phyloP scores from a whole-genome alignment of 345 rosid species.

The Zanthoxylum bungeanum region DNA sequence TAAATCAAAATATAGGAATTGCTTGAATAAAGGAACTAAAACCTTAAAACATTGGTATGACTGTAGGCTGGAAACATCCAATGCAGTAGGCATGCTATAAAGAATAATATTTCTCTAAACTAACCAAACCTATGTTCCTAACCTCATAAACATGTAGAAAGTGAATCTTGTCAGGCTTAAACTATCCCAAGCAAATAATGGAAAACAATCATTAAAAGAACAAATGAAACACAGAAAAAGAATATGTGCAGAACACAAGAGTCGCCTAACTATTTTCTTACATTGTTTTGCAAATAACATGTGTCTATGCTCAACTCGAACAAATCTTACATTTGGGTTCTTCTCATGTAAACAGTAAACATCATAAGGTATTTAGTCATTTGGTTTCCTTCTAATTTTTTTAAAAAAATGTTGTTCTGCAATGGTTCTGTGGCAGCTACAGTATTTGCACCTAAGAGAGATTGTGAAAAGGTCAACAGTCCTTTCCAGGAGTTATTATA shows the following conservation, averaged over 20 bases:
- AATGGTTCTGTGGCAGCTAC: neutral
- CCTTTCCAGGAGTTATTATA: too few species aligned
- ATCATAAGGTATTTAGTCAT: neutral
- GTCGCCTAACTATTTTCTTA: neutral
- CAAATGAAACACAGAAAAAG: neutral
- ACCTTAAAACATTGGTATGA: too few species aligned
- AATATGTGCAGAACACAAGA: neutral
- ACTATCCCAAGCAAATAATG: too few species aligned
- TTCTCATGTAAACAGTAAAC: too few species aligned
- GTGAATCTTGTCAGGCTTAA: too few species aligned
- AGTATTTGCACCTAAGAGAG: neutral
- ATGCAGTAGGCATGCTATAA: neutral
- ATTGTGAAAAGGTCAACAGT: neutral
- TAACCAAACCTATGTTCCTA: neutral
- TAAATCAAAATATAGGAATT: neutral
- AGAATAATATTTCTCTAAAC: neutral
- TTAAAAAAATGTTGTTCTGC: neutral
- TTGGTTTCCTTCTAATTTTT: neutral
- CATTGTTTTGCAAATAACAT: neutral
- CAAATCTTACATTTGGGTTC: too few species aligned
- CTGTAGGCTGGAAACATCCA: too few species aligned
- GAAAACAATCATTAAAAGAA: too few species aligned
- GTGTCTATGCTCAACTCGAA: neutral
- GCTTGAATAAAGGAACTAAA: neutral
- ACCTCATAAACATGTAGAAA: too few species aligned